phyloP scores from a whole-genome alignment of 2,329 filamentous ascomycete species.

The Xylaria sp. region DNA sequence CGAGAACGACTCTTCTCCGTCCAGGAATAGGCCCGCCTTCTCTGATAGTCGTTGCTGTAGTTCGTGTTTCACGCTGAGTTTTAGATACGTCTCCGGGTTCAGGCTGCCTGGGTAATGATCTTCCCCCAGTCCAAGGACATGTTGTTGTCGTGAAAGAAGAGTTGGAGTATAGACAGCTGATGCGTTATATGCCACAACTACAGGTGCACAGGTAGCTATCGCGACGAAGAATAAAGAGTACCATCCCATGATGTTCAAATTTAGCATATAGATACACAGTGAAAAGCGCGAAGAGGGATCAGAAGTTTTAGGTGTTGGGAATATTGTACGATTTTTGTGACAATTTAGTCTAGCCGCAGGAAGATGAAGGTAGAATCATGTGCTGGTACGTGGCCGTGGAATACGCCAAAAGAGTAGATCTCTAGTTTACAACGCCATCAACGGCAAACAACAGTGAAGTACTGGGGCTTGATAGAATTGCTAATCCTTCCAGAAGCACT shows the following conservation, averaged over 20 bases:
- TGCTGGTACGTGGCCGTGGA: too few species aligned
- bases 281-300: not conserved
- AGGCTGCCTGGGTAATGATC: not conserved
- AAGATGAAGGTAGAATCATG: too few species aligned
- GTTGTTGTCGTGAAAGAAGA: not conserved
- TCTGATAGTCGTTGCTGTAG: constrained; percentile 3
- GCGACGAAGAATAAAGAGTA: not conserved
- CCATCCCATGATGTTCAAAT: not conserved
- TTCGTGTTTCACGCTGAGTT: constrained; percentile 4
- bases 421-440: too few species aligned
- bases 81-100: not conserved
- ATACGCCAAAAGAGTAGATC: too few species aligned
- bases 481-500: too few species aligned
- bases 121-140: not conserved
- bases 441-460: too few species aligned
- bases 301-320: not conserved
- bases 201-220: not conserved
- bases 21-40: not conserved
- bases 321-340: not conserved
- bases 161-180: not conserved
- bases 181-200: not conserved
- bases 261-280: not conserved
- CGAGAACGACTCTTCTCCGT: constrained; percentile 10
- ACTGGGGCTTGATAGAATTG: too few species aligned
- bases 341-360: too few species aligned